Conservation (phyloP, 1,284 basidiomycete genomes). For the Heterobasidion annosum region DNA sequence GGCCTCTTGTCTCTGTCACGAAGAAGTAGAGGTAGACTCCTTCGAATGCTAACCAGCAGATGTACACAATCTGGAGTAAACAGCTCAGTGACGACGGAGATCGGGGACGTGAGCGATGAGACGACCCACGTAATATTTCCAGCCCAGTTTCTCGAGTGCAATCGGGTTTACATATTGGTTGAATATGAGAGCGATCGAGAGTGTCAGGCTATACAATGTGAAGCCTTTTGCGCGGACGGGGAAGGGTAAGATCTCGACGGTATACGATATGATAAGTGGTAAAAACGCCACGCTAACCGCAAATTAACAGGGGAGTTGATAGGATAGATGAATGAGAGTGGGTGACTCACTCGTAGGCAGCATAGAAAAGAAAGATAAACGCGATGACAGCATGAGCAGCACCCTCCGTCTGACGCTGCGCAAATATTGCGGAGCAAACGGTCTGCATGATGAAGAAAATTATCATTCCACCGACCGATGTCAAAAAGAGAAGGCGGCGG, state of each 20-base stretch:
- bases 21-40: conserved; percentile 54
- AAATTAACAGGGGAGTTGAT: background rate
- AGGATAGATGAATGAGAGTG: background rate
- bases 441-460: conserved; percentile 70
- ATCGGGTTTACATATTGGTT: conserved; percentile 81
- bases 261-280: conserved; percentile 68
- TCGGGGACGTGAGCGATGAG: background rate
- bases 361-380: conserved; percentile 72
- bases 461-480: conserved; percentile 57
- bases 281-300: conserved; percentile 57
- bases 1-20: conserved; percentile 65
- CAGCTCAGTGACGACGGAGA: background rate
- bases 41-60: conserved; percentile 59
- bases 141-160: conserved; percentile 45
- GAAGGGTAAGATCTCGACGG: conserved; percentile 68
- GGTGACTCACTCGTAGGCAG: conserved; percentile 48
- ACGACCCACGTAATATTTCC: conserved; percentile 32
- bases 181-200: conserved; percentile 63
- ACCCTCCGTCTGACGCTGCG: conserved; percentile 26
- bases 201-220: conserved; percentile 59
- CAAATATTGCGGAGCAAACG: conserved; percentile 58
- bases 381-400: conserved; percentile 64
- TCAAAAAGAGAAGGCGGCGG: conserved; percentile 55
- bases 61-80: conserved; percentile 46
- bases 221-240: conserved; percentile 72